A percentile compares a stretch with the other conserved stretches of the same genome.
These are phyloP conservation scores for Lophiotrema nucula DNA, from an alignment of 495 filamentous ascomycete species.

Conservation along the genomic window DNA sequence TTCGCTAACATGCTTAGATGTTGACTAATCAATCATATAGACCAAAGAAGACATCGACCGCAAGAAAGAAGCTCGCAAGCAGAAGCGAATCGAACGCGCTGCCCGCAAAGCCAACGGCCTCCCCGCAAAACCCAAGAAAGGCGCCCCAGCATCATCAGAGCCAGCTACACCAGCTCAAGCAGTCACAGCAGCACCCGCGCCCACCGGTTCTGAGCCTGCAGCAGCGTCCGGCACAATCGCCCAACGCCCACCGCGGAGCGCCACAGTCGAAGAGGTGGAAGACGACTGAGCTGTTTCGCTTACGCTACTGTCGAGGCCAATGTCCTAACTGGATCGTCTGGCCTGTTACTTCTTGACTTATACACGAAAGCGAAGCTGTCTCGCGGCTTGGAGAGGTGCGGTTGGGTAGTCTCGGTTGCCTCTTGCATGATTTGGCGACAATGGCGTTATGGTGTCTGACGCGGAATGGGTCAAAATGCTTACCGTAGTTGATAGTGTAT, in stretches of 20 bases:
- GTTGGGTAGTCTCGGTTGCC: too few relatives aligned
- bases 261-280: slow-evolving; percentile 32
- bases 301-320: too few relatives aligned
- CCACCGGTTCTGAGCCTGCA: slow-evolving; percentile 16
- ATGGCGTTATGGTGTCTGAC: too few relatives aligned
- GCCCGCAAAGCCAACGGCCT: slow-evolving; percentile 9
- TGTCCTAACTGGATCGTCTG: too few relatives aligned
- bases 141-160: neutral
- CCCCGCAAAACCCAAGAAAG: slow-evolving; percentile 14
- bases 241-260: slow-evolving; percentile 22
- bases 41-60: slow-evolving; percentile 27
- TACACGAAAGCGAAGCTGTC: too few relatives aligned
- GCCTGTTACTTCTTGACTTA: too few relatives aligned
- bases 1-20: neutral
- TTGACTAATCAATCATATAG: slow-evolving; percentile 5
- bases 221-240: neutral
- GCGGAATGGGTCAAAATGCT: too few relatives aligned
- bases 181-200: slow-evolving; percentile 15
- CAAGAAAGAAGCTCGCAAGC: slow-evolving; percentile 26
- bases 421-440: too few relatives aligned
- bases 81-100: slow-evolving; percentile 9
- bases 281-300: too few relatives aligned
- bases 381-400: too few relatives aligned
- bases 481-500: too few relatives aligned
- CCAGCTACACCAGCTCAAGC: slow-evolving; percentile 7